These are phyloP conservation scores for Paramecium bursaria DNA, from an alignment of 73 alveolate species.

Conservation along the genomic window DNA sequence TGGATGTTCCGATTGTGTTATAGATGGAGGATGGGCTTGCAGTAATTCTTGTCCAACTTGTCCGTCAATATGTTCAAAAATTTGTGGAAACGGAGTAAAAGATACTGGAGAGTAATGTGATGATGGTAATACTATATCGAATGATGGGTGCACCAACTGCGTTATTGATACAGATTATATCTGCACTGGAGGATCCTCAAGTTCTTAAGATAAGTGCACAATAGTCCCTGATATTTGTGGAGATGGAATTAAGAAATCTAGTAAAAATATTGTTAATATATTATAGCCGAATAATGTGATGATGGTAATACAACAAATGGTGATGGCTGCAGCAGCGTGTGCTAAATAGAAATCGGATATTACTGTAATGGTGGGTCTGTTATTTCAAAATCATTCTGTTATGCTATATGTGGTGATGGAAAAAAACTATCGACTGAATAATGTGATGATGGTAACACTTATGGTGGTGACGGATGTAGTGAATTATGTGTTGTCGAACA, in stretches of 20 bases:
- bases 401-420: conserved; percentile 72
- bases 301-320: conserved; percentile 70
- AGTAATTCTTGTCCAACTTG: background rate
- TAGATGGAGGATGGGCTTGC: conserved; percentile 51
- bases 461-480: conserved; percentile 64
- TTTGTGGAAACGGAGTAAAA: conserved; percentile 71
- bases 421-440: conserved; percentile 21
- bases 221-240: conserved; percentile 50
- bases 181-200: conserved; percentile 61
- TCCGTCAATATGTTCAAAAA: conserved; percentile 16
- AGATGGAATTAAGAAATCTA: conserved; percentile 53
- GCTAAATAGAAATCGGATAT: conserved; percentile 47
- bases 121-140: conserved; percentile 65
- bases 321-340: conserved; percentile 64
- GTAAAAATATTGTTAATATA: background rate
- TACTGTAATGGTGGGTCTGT: background rate
- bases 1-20: conserved; percentile 55
- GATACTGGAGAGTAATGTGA: conserved; percentile 73
- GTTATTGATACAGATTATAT: conserved; percentile 57
- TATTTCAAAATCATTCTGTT: background rate
- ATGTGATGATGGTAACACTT: conserved; percentile 63
- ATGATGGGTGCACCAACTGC: conserved; percentile 71
- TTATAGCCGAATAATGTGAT: conserved; percentile 69
- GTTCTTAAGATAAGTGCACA: background rate
- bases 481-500: conserved; percentile 9